Evolutionary conservation across 164 flowering plant species (phyloP).

Genomic region (Protea cynaroides): DNA sequence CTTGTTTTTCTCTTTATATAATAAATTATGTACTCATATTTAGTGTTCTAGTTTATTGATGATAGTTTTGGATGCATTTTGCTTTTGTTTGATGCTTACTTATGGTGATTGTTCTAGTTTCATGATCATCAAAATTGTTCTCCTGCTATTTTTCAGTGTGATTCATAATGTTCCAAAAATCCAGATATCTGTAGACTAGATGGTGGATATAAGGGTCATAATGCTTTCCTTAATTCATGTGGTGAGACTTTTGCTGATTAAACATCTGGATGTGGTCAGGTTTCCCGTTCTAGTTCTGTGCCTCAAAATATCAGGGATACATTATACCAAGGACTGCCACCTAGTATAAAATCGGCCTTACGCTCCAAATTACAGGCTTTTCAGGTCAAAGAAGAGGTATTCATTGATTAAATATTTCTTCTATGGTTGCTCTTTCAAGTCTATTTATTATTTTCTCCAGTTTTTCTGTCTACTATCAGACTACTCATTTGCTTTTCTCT

Average conservation of each 20-base stretch:
- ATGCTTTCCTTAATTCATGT: not conserved
- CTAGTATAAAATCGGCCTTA: conserved; percentile 42
- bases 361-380: conserved; percentile 45
- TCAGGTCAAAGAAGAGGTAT: conserved; percentile 52
- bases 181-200: not conserved
- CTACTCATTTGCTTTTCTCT: not conserved
- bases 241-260: conserved; percentile 3
- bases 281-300: conserved; percentile 48
- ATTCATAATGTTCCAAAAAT: not conserved
- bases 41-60: no score
- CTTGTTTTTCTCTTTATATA: no score
- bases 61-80: no score
- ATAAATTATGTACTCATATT: no score
- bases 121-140: no score
- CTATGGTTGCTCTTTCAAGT: not conserved
- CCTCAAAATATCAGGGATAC: conserved; percentile 59
- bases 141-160: no score
- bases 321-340: conserved; percentile 61
- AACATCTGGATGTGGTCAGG: conserved; percentile 26
- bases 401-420: no score
- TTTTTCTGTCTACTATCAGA: not conserved
- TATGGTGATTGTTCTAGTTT: no score
- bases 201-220: no score
- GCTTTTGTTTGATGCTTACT: no score
- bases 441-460: not conserved